A percentile compares a stretch with the other conserved stretches of the same genome.
Evolutionary conservation across 768 basidiomycete species (phyloP).

Genomic region (Pholiota conissans): DNA sequence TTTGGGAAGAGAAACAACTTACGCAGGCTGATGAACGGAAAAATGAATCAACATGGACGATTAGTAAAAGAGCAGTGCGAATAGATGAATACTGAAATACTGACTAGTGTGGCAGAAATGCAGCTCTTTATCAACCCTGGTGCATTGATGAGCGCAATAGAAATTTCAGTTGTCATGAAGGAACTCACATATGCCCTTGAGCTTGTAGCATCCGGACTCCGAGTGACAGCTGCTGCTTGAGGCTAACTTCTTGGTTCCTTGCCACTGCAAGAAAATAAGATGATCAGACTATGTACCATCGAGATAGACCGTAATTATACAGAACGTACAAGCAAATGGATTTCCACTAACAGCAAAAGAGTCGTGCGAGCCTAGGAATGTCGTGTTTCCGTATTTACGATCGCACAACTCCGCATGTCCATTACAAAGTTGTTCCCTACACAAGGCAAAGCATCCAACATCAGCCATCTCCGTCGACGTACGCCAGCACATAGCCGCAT

Average conservation of each 20-base stretch:
- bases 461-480: background rate
- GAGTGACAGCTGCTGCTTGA: slow-evolving; percentile 43
- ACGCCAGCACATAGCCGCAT: background rate
- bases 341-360: slow-evolving; percentile 52
- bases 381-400: slow-evolving; percentile 52
- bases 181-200: slow-evolving; percentile 43
- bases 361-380: slow-evolving; percentile 52
- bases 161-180: background rate
- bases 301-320: background rate
- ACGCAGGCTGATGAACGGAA: slow-evolving; percentile 21
- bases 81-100: slow-evolving; percentile 20
- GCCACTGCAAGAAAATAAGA: slow-evolving; percentile 30
- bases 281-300: too few species aligned
- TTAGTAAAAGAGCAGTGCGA: background rate
- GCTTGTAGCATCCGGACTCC: slow-evolving; percentile 57
- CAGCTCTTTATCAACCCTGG: slow-evolving; percentile 37
- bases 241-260: slow-evolving; percentile 46
- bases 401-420: slow-evolving; percentile 62
- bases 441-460: slow-evolving; percentile 1
- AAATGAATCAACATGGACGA: background rate
- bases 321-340: slow-evolving; percentile 42
- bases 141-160: background rate
- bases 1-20: background rate
- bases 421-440: slow-evolving; percentile 54
- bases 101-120: slow-evolving; percentile 69